A percentile compares a stretch with the other conserved stretches of the same genome.
Evolutionary conservation across 1,139 yeast genomes (phyloP).

Genomic region (Citeromyces siamensis): DNA sequence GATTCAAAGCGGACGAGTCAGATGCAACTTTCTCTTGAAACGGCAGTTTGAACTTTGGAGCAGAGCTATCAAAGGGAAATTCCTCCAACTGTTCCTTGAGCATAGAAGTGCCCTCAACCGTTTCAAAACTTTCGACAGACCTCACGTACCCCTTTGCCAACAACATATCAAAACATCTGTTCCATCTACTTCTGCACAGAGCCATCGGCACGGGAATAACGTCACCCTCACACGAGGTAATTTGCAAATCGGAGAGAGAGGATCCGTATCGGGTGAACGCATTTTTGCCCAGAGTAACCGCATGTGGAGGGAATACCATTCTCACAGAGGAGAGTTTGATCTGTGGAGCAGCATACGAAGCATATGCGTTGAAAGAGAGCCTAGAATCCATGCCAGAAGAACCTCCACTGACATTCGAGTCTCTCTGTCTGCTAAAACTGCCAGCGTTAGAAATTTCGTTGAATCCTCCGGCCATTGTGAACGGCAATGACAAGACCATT

Average conservation of each 20-base stretch:
- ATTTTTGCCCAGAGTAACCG: conserved; percentile 64
- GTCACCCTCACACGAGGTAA: conserved; percentile 56
- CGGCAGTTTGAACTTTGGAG: background rate
- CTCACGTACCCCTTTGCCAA: conserved; percentile 52
- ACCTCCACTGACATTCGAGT: conserved; percentile 3
- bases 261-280: conserved; percentile 53
- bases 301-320: conserved; percentile 63
- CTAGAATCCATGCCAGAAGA: background rate
- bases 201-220: conserved; percentile 47
- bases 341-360: conserved; percentile 67
- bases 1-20: too few species aligned
- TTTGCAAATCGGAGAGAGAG: conserved; percentile 56
- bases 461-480: conserved; percentile 32
- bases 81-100: conserved; percentile 1
- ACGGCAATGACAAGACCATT: conserved; percentile 51
- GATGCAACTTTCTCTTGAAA: too few species aligned
- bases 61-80: background rate
- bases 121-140: conserved; percentile 28
- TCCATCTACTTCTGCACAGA: conserved; percentile 64
- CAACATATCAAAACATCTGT: conserved; percentile 48
- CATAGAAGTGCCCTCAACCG: background rate
- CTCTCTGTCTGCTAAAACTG: background rate
- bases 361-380: conserved; percentile 44
- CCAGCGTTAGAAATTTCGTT: background rate
- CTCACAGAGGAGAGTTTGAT: conserved; percentile 51